phyloP scores from a whole-genome alignment of 176 grass and related monocot genomes.

The Puya raimondii region DNA sequence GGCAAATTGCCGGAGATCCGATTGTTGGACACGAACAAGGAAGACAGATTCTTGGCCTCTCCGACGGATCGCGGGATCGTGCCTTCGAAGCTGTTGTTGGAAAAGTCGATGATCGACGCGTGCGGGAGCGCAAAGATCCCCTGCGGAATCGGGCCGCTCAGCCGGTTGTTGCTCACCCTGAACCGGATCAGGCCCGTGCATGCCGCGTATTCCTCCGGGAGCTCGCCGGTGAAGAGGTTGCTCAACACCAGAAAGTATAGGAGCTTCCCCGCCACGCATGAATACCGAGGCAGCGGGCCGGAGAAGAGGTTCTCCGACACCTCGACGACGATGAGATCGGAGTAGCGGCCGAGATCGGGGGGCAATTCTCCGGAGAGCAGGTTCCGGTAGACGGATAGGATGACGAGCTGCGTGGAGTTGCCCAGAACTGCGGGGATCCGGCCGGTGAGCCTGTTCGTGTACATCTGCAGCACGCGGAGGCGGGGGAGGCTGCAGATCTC shows the following conservation, averaged over 20 bases:
- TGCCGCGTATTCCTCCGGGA: constrained; percentile 43
- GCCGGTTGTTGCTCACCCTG: constrained; percentile 61
- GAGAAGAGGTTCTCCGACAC: constrained; percentile 84
- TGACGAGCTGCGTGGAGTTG: constrained; percentile 53
- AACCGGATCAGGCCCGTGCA: constrained; percentile 64
- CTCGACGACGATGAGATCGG: constrained; percentile 60
- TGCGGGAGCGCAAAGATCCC: constrained; percentile 65
- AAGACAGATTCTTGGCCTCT: constrained; percentile 53
- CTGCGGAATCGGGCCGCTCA: constrained; percentile 42
- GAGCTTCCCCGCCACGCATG: constrained; percentile 36
- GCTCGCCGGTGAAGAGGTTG: constrained; percentile 57
- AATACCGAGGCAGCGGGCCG: constrained; percentile 44
- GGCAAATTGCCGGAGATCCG: constrained; percentile 44
- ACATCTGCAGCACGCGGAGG: constrained; percentile 60
- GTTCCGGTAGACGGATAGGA: constrained; percentile 80
- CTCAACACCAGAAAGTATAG: constrained; percentile 78
- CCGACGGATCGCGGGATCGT: constrained; percentile 28
- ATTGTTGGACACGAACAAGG: constrained; percentile 63
- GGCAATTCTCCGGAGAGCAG: constrained; percentile 66
- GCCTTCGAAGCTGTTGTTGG: constrained; percentile 63
- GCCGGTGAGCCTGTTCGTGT: constrained; percentile 66
- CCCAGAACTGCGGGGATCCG: constrained; percentile 57
- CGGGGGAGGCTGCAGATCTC: constrained; percentile 35
- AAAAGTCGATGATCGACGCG: constrained; percentile 73
- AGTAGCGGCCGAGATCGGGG: constrained; percentile 46